These are phyloP conservation scores for Ogataea hybrid DNA, from an alignment of 1,139 yeast genomes.

Conservation along the genomic window DNA sequence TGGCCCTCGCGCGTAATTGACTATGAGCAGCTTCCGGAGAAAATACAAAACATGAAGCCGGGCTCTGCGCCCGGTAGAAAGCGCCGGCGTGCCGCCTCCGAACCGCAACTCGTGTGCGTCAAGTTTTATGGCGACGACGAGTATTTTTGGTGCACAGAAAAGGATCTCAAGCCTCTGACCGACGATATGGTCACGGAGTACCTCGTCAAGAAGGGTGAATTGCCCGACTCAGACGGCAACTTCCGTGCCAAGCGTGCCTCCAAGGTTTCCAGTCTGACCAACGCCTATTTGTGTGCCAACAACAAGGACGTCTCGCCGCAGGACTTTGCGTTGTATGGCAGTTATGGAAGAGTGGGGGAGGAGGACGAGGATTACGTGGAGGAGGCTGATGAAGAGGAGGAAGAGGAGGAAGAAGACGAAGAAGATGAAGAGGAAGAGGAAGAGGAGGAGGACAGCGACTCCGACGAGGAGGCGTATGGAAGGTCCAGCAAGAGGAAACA, in stretches of 20 bases:
- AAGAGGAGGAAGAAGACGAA: constrained; percentile 6
- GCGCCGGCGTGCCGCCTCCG: constrained; percentile 27
- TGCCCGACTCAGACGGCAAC: constrained; percentile 18
- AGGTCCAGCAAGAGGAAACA: neutral
- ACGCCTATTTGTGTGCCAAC: constrained; percentile 27
- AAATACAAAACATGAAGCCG: constrained; percentile 48
- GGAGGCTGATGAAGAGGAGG: constrained; percentile 10
- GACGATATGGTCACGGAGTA: constrained; percentile 24
- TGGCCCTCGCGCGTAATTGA: constrained; percentile 85
- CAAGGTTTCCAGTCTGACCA: constrained; percentile 22
- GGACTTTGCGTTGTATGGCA: constrained; percentile 31
- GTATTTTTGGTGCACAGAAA: constrained; percentile 55
- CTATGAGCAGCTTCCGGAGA: constrained; percentile 51
- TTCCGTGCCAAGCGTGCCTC: constrained; percentile 16
- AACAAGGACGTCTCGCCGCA: constrained; percentile 27
- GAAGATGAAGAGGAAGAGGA: constrained; percentile 8
- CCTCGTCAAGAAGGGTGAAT: constrained; percentile 28
- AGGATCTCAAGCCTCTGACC: constrained; percentile 40
- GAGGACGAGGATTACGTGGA: constrained; percentile 20
- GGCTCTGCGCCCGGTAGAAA: constrained; percentile 33
- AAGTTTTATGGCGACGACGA: constrained; percentile 67
- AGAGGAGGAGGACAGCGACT: constrained; percentile 3
- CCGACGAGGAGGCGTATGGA: constrained; percentile 3
- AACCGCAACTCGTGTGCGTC: constrained; percentile 37
- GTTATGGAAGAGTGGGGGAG: constrained; percentile 25